phyloP scores from a whole-genome alignment of 2,329 filamentous ascomycete genomes.

The Tolypocladium amazonense region DNA sequence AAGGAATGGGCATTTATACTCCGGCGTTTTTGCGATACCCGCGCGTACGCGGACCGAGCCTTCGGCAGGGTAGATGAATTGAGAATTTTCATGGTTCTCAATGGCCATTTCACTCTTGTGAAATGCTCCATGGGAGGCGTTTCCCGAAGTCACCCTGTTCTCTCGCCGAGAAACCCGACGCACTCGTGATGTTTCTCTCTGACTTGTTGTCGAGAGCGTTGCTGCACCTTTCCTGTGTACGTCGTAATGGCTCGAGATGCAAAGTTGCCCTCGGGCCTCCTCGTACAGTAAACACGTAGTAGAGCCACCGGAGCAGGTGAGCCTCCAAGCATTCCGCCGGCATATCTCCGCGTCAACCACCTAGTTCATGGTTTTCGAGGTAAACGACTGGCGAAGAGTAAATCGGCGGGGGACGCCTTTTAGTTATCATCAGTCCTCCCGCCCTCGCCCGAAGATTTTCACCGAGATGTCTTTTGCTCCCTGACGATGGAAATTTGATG shows the following conservation, averaged over 20 bases:
- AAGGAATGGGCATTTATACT: conserved; percentile 26
- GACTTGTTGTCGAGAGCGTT: background rate
- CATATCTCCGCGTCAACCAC: conserved; percentile 81
- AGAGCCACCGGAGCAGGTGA: background rate
- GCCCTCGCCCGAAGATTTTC: conserved; percentile 76
- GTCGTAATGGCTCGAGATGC: background rate
- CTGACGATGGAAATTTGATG: conserved; percentile 76
- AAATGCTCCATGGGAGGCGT: conserved; percentile 67
- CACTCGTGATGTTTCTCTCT: conserved; percentile 5
- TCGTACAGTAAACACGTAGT: background rate
- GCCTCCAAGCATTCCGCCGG: conserved; percentile 45
- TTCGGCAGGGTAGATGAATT: conserved; percentile 30
- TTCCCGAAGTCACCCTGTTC: conserved; percentile 49
- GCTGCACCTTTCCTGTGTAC: background rate
- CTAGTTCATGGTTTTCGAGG: conserved; percentile 66
- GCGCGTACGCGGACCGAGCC: conserved; percentile 18
- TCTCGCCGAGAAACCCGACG: background rate
- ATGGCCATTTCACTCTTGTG: conserved; percentile 67
- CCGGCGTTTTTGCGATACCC: conserved; percentile 25
- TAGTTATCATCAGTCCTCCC: conserved; percentile 37
- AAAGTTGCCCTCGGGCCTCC: background rate
- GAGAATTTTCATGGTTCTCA: conserved; percentile 39
- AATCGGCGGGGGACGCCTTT: conserved; percentile 33
- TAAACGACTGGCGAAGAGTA: conserved; percentile 89
- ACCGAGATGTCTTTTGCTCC: conserved; percentile 37